Base-by-base conservation (phyloP, 1,284 basidiomycete genomes). In the Moniliella sp. region DNA sequence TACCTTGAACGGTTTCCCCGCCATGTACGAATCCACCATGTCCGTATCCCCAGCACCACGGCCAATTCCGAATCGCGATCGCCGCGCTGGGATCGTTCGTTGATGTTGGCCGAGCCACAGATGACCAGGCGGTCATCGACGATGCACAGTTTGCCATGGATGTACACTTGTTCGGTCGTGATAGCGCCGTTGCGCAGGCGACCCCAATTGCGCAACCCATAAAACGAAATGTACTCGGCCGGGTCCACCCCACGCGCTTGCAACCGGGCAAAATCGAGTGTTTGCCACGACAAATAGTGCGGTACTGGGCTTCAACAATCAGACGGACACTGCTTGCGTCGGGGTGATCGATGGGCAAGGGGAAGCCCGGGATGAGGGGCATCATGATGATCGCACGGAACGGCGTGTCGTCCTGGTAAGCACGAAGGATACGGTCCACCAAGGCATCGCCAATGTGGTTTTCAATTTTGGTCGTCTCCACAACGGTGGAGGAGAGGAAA, bases 51-150 rank as follows among this genome's bases (percentile, higher is more conserved):
- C 33, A 97, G 77, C 28, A 97, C 74, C 25, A 78, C 75, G 3
- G 84, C 80, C 13, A 97, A 64, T 59, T 99, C 88, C 4, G 86
- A 93, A 62, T 99, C 88, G 27, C 91, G 75, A 61, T 97, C 88
- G 23, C 88, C 88, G 14, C 82, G 70, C 60, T 84, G 81, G 18
- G 81, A 88, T 18, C 88, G 74, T 62, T 99, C 88, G 57, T 99
- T 97, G 67, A 97, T 23, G 60, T 97, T 97, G 12, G 88, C 88
- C 36, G 84, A 91, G n/a, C 88, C 88, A 47, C 93, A 93, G 45
- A 97, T 82, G n/a, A 76, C 88, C 27, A 91, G 67, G 18, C 84
- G 75, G 55, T 99, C 88, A 58, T 97, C 91, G 7, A 94, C 83
- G 34, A 97, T 76, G 66, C 88, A 86, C 16, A 75, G 58, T 62